phyloP scores from a whole-genome alignment of 2,329 filamentous ascomycete species.

The Cercospora brassicicola region DNA sequence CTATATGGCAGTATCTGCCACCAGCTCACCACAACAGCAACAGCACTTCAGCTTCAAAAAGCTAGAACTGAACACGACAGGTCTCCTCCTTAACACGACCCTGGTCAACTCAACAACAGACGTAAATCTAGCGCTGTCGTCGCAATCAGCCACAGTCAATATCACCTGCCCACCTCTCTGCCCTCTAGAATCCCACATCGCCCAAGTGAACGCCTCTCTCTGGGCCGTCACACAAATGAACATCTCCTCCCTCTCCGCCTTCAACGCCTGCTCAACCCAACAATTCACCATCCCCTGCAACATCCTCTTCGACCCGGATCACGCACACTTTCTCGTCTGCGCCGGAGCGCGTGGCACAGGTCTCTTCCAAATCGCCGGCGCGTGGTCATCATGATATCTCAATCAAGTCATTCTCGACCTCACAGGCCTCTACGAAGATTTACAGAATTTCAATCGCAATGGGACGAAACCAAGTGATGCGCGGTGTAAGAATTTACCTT shows the following conservation, averaged over 20 bases:
- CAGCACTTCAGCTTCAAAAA: neutral
- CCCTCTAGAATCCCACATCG: neutral
- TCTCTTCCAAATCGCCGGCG: neutral
- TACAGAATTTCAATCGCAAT: neutral
- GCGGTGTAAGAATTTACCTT: neutral
- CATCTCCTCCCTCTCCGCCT: neutral
- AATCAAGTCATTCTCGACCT: neutral
- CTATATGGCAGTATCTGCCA: neutral
- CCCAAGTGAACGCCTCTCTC: neutral
- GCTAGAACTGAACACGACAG: neutral
- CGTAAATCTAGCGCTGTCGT: neutral
- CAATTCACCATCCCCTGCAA: neutral
- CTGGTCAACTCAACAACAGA: neutral
- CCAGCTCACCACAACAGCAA: neutral
- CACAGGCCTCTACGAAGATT: neutral
- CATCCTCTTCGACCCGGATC: neutral
- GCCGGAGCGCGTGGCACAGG: neutral
- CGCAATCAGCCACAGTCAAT: neutral
- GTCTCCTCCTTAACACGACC: neutral
- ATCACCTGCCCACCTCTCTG: neutral
- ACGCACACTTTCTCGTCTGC: neutral
- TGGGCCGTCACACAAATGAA: neutral
- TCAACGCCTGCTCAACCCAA: neutral
- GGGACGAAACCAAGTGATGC: neutral
- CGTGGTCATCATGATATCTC: neutral